Evolutionary conservation across 768 basidiomycete species (phyloP).

Genomic region (Termitomyces sp.): DNA sequence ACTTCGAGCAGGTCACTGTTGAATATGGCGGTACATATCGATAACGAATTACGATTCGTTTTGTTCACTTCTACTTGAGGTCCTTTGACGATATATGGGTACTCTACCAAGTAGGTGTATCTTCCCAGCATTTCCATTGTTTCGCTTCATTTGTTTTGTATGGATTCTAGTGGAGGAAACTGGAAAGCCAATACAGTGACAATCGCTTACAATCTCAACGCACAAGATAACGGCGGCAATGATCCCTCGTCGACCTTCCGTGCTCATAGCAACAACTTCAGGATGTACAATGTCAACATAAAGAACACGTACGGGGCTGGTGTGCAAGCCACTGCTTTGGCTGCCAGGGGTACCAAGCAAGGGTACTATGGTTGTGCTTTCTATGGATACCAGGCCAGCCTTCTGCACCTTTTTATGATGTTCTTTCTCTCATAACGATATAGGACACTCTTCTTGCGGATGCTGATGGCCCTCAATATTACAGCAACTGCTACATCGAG

Average conservation of each 20-base stretch:
- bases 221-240: conserved; percentile 22
- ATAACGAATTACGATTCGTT: background rate
- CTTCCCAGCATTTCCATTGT: background rate
- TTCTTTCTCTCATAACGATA: background rate
- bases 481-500: conserved; percentile 23
- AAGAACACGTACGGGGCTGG: conserved; percentile 20
- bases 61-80: background rate
- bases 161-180: conserved; percentile 11
- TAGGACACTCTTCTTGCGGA: conserved; percentile 22
- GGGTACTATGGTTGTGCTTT: conserved; percentile 20
- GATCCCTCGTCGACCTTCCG: conserved; percentile 23
- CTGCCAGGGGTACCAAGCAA: conserved; percentile 16
- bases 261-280: conserved; percentile 15
- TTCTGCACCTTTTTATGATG: background rate
- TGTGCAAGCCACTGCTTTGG: conserved; percentile 20
- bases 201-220: conserved; percentile 22
- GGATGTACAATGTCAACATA: conserved; percentile 20
- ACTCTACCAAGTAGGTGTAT: conserved; percentile 17
- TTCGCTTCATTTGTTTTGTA: background rate
- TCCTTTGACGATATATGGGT: conserved; percentile 18
- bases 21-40: conserved; percentile 6
- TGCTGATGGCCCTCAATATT: conserved; percentile 19
- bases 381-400: conserved; percentile 17
- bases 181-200: conserved; percentile 21
- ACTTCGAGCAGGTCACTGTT: conserved; percentile 22